Conservation (phyloP, 108 stramenopile species). For the Pinguiococcus pyrenoidosus region DNA sequence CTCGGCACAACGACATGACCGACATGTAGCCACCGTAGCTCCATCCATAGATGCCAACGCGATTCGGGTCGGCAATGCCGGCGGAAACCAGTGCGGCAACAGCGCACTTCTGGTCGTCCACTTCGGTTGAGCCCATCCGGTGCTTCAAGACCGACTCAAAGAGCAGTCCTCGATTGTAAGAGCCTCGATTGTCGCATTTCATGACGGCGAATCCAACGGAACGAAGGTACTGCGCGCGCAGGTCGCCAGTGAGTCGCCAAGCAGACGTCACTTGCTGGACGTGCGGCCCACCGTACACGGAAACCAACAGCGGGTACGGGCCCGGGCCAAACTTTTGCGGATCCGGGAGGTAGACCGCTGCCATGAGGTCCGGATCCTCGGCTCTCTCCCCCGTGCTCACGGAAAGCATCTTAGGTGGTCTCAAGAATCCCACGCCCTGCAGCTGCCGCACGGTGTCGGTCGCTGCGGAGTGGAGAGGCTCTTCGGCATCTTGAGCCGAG, state of each 20-base stretch:
- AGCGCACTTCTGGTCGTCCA: constrained; percentile 71
- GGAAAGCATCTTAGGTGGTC: background rate
- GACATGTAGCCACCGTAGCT: constrained; percentile 85
- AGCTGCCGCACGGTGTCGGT: constrained; percentile 11
- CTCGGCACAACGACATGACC: constrained; percentile 66
- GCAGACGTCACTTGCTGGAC: constrained; percentile 62
- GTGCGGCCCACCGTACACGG: constrained; percentile 90
- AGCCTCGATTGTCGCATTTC: constrained; percentile 86
- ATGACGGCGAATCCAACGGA: constrained; percentile 71
- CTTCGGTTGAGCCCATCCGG: constrained; percentile 64
- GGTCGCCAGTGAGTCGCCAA: constrained; percentile 55
- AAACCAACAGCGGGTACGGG: constrained; percentile 66
- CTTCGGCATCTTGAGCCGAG: constrained; percentile 2
- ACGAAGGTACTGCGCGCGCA: constrained; percentile 64
- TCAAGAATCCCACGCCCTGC: constrained; percentile 15
- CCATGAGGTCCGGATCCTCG: constrained; percentile 37
- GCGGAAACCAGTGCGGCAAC: constrained; percentile 46
- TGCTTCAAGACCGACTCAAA: constrained; percentile 66
- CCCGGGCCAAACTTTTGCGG: constrained; percentile 49
- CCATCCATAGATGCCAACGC: constrained; percentile 88
- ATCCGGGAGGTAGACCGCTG: constrained; percentile 64
- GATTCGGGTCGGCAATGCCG: constrained; percentile 56
- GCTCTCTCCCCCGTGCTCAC: background rate
- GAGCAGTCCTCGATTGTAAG: constrained; percentile 56
- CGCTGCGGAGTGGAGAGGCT: constrained; percentile 6